Conservation (phyloP, 1,284 basidiomycete genomes). For the Anthracocystis panici-leucophaei region DNA sequence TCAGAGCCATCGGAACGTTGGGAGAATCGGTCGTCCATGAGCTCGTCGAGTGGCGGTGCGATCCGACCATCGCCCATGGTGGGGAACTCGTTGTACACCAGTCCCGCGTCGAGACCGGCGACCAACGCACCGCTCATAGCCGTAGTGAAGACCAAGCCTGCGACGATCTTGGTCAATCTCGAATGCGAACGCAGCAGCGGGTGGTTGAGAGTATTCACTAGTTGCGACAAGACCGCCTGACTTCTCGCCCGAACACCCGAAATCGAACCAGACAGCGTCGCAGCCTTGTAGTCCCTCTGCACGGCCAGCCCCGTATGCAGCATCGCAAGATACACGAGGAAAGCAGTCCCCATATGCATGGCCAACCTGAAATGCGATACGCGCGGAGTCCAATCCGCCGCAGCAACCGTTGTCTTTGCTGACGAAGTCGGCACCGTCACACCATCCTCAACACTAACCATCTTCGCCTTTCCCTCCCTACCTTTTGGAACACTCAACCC, state of each 20-base stretch:
- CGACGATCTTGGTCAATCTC: slow-evolving; percentile 47
- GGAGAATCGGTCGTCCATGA: slow-evolving; percentile 74
- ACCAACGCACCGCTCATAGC: slow-evolving; percentile 96
- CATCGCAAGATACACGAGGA: slow-evolving; percentile 92
- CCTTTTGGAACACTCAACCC: slow-evolving; percentile 75
- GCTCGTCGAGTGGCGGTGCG: slow-evolving; percentile 84
- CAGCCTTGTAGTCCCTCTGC: slow-evolving; percentile 81
- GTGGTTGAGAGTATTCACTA: slow-evolving; percentile 53
- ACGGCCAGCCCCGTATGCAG: slow-evolving; percentile 83
- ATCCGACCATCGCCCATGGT: slow-evolving; percentile 87
- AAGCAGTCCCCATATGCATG: slow-evolving; percentile 89
- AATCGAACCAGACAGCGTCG: slow-evolving; percentile 69
- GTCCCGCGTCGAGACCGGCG: slow-evolving; percentile 94
- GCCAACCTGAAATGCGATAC: slow-evolving; percentile 97
- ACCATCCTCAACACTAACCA: slow-evolving; percentile 8
- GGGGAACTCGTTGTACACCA: slow-evolving; percentile 98
- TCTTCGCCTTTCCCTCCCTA: slow-evolving; percentile 28
- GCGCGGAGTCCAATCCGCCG: slow-evolving; percentile 73
- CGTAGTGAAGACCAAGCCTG: slow-evolving; percentile 72
- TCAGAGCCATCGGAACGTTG: slow-evolving; percentile 76
- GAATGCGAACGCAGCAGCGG: slow-evolving; percentile 49
- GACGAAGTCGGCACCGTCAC: slow-evolving; percentile 25
- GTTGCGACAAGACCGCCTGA: slow-evolving; percentile 2
- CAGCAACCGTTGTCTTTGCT: slow-evolving; percentile 19
- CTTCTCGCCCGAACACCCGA: slow-evolving; percentile 26